A percentile compares a stretch with the other conserved stretches of the same genome.
These are phyloP conservation scores for Epichloe bromicola DNA, from an alignment of 2,329 filamentous ascomycete species.

Conservation along the genomic window DNA sequence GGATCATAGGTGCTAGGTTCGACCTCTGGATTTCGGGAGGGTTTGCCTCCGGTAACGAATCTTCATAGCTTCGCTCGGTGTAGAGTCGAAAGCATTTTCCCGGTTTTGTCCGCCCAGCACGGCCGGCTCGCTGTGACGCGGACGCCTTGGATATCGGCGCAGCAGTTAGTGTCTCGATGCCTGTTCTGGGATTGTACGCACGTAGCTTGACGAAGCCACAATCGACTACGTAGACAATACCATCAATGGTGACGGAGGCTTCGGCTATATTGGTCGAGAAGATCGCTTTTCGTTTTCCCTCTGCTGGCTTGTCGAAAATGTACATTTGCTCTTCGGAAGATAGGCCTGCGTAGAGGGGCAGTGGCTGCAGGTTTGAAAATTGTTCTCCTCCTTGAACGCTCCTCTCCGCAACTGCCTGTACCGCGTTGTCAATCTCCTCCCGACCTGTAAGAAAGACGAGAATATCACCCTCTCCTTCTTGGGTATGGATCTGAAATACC, in stretches of 20 bases:
- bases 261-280: slow-evolving; percentile 94
- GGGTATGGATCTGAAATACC: slow-evolving; percentile 74
- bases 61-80: slow-evolving; percentile 58
- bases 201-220: slow-evolving; percentile 83
- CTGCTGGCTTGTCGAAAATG: slow-evolving; percentile 73
- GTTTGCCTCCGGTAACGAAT: slow-evolving; percentile 52
- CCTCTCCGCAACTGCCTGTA: slow-evolving; percentile 68
- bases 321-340: slow-evolving; percentile 89
- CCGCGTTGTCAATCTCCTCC: slow-evolving; percentile 76
- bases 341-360: slow-evolving; percentile 83
- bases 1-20: slow-evolving; percentile 74
- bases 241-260: slow-evolving; percentile 87
- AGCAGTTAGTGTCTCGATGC: slow-evolving; percentile 76
- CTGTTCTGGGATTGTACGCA: slow-evolving; percentile 69
- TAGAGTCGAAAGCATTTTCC: slow-evolving; percentile 94
- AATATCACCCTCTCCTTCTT: slow-evolving; percentile 74
- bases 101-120: slow-evolving; percentile 76
- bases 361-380: slow-evolving; percentile 18
- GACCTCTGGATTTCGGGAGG: slow-evolving; percentile 85
- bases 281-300: slow-evolving; percentile 79
- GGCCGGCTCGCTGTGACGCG: slow-evolving; percentile 79
- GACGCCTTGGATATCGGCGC: slow-evolving; percentile 81
- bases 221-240: slow-evolving; percentile 84
- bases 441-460: slow-evolving; percentile 84
- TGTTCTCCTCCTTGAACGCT: slow-evolving; percentile 40